Evolutionary conservation across 768 basidiomycete species (phyloP).

Genomic region (Termitomyces sp.): DNA sequence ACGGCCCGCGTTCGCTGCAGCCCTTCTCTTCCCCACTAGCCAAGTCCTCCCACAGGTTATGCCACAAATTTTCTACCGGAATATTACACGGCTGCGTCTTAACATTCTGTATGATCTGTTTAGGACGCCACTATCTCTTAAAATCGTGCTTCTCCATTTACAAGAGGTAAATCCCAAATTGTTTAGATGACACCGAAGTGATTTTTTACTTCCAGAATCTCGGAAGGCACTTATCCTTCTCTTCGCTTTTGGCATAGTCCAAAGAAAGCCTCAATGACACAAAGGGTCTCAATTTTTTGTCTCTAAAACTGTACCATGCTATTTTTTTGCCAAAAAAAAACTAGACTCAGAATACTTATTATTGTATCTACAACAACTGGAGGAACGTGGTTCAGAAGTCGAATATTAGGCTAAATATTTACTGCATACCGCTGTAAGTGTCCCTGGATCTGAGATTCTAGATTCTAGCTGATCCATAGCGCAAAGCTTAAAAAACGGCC

Average conservation of each 20-base stretch:
- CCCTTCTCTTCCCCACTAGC: conserved; percentile 10
- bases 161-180: conserved; percentile 12
- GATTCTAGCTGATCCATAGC: conserved; percentile 2
- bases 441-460: conserved; percentile 7
- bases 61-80: not conserved
- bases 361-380: not conserved
- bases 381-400: conserved; percentile 3
- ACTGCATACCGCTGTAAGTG: not conserved
- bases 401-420: not conserved
- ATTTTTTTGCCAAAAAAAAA: not conserved
- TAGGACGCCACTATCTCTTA: conserved; percentile 9
- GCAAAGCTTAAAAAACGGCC: conserved; percentile 6
- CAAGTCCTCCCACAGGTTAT: conserved; percentile 6
- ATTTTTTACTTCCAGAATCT: conserved; percentile 6
- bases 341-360: not conserved
- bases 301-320: not conserved
- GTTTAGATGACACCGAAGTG: conserved; percentile 11
- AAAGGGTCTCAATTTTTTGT: not conserved
- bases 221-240: conserved; percentile 1
- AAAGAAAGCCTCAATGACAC: conserved; percentile 3
- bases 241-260: not conserved
- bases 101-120: conserved; percentile 5
- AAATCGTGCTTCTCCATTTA: not conserved
- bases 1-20: conserved; percentile 10
- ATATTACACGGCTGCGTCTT: not conserved